phyloP scores from a whole-genome alignment of 192 early-diverging fungal species.

The Polychytrium aggregatum region DNA sequence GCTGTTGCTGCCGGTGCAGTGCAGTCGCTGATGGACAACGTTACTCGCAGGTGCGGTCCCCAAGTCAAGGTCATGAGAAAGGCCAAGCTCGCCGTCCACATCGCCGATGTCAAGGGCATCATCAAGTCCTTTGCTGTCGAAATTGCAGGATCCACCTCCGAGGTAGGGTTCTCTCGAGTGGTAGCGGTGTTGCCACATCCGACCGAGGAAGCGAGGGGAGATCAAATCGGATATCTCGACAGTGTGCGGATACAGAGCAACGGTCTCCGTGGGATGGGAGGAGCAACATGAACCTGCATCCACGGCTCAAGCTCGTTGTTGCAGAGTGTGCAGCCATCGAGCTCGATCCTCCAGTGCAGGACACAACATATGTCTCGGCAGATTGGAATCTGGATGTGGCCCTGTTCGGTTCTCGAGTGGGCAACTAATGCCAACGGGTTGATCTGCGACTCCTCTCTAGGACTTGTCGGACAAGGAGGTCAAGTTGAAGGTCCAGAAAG shows the following conservation, averaged over 20 bases:
- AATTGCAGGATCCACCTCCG: slow-evolving; percentile 42
- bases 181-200: too few species aligned
- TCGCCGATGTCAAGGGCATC: slow-evolving; percentile 64
- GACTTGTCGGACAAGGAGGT: slow-evolving; percentile 58
- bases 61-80: slow-evolving; percentile 63
- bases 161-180: slow-evolving; percentile 10
- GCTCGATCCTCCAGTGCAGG: neutral
- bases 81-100: slow-evolving; percentile 70
- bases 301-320: neutral
- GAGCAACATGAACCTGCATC: neutral
- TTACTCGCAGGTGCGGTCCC: slow-evolving; percentile 68
- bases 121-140: slow-evolving; percentile 61
- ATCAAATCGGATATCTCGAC: too few species aligned
- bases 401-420: neutral
- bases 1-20: too few species aligned
- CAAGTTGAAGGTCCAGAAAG: slow-evolving; percentile 53
- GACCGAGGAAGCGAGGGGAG: too few species aligned
- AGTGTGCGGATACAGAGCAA: neutral
- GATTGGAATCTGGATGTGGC: neutral
- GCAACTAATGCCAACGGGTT: neutral
- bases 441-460: neutral
- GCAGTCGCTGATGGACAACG: slow-evolving; percentile 43
- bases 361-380: neutral
- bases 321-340: neutral
- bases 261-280: neutral